phyloP scores from a whole-genome alignment of 371 early-diverging fungal species.

The Apophysomyces sp. region DNA sequence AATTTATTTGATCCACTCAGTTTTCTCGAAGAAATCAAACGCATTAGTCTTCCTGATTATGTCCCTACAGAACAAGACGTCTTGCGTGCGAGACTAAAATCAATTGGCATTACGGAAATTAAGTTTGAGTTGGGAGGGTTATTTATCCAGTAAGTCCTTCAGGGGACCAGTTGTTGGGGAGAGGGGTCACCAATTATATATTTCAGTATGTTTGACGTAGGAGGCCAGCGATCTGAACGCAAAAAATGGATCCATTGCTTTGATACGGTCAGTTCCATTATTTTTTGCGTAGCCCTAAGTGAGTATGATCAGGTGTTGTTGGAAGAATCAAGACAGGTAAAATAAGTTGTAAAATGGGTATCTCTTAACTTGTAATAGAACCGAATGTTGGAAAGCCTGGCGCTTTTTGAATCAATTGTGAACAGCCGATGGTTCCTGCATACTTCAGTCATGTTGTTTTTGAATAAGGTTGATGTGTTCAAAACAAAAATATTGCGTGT shows the following conservation, averaged over 20 bases:
- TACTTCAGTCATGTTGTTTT: conserved; percentile 74
- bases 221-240: conserved; percentile 79
- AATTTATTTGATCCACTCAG: conserved; percentile 22
- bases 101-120: conserved; percentile 81
- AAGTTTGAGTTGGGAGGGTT: conserved; percentile 63
- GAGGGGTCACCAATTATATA: neutral
- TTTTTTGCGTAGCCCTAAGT: conserved; percentile 68
- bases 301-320: conserved; percentile 75
- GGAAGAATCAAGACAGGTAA: conserved; percentile 67
- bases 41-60: conserved; percentile 61
- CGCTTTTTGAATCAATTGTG: conserved; percentile 77
- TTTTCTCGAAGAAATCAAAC: conserved; percentile 60
- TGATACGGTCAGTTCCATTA: conserved; percentile 74
- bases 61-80: conserved; percentile 75
- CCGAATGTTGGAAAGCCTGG: conserved; percentile 78
- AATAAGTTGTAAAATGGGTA: neutral
- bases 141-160: conserved; percentile 60
- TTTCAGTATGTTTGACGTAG: conserved; percentile 67
- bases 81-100: conserved; percentile 79
- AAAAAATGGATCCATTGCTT: conserved; percentile 95
- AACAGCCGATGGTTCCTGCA: conserved; percentile 66
- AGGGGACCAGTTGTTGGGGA: conserved; percentile 29
- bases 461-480: conserved; percentile 85
- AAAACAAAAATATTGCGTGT: conserved; percentile 51
- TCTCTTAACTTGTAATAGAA: conserved; percentile 57